Evolutionary conservation across 1,284 basidiomycete species (phyloP).

Genomic region (Leccinum olivaceoglutinosum): DNA sequence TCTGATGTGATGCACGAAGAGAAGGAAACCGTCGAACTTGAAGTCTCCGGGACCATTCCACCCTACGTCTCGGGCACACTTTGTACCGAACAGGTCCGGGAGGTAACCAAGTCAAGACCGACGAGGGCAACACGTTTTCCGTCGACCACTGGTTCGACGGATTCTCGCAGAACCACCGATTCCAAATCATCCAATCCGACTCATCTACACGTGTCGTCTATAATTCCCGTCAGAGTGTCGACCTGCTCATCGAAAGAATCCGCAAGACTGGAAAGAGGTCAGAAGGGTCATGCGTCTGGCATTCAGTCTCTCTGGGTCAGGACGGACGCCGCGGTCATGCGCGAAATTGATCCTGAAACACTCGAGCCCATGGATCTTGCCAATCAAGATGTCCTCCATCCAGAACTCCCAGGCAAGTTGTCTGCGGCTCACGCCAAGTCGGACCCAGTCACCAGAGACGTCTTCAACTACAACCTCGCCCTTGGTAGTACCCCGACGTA

Average conservation of each 20-base stretch:
- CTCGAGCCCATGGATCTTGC: constrained; percentile 30
- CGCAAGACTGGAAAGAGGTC: constrained; percentile 20
- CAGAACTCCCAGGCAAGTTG: constrained; percentile 30
- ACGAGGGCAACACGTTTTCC: constrained; percentile 17
- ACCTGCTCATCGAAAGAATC: constrained; percentile 25
- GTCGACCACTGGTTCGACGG: constrained; percentile 30
- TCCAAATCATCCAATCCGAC: constrained; percentile 26
- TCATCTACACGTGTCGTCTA: constrained; percentile 24
- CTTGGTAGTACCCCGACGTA: constrained; percentile 26
- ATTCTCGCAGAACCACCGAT: constrained; percentile 30
- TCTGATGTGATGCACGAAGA: constrained; percentile 29
- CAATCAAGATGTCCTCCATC: constrained; percentile 28
- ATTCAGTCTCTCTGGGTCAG: constrained; percentile 31
- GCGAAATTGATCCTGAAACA: constrained; percentile 32
- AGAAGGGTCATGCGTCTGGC: constrained; percentile 21
- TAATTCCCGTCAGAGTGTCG: constrained; percentile 25
- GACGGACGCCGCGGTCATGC: constrained; percentile 25
- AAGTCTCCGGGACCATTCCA: constrained; percentile 25
- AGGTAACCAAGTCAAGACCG: constrained; percentile 19
- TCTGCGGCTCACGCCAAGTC: constrained; percentile 35
- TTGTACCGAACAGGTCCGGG: constrained; percentile 28
- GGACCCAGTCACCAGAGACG: constrained; percentile 30
- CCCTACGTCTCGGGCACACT: constrained; percentile 25
- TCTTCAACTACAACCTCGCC: constrained; percentile 32
- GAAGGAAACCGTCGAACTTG: constrained; percentile 24